Percentiles rank a stretch among this genome's conserved stretches.
Conservation (phyloP, 129 eudicot species). For the Pittosporum tobira region DNA sequence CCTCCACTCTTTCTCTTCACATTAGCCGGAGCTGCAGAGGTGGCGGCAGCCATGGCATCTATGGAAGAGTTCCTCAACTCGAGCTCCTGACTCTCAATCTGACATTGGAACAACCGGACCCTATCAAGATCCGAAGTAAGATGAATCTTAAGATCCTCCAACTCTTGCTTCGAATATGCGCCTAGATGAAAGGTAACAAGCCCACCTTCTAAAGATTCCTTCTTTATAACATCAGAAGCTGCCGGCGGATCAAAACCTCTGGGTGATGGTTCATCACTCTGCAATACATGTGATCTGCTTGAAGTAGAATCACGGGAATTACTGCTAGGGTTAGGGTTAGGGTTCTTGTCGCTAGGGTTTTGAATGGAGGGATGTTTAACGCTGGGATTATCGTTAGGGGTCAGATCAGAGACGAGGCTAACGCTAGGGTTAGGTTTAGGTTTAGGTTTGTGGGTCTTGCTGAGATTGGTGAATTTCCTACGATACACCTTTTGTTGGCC, state of each 20-base stretch:
- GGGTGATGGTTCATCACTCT: too few species aligned
- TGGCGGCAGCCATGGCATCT: not conserved
- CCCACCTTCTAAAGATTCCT: slow-evolving; percentile 12
- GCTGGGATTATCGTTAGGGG: not conserved
- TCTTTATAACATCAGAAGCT: not conserved
- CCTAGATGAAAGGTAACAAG: slow-evolving; percentile 32
- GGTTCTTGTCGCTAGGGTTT: slow-evolving; percentile 16
- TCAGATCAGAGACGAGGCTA: too few species aligned
- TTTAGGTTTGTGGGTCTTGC: too few species aligned
- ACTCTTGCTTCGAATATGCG: slow-evolving; percentile 36
- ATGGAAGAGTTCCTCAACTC: too few species aligned
- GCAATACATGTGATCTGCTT: slow-evolving; percentile 4
- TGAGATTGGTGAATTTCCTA: too few species aligned
- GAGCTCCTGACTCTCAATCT: slow-evolving; percentile 6
- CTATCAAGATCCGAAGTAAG: slow-evolving; percentile 37
- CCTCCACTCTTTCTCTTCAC: slow-evolving; percentile 9
- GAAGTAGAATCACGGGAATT: not conserved
- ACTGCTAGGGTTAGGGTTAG: slow-evolving; percentile 25
- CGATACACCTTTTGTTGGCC: too few species aligned
- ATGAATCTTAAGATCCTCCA: slow-evolving; percentile 26
- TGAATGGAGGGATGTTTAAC: not conserved
- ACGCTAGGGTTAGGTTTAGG: slow-evolving; percentile 24
- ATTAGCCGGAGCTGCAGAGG: not conserved
- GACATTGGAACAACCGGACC: slow-evolving; percentile 22
- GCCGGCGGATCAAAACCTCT: slow-evolving; percentile 6